Evolutionary conservation across 106 monocot species (phyloP).

Genomic region (Xerophyta viscosa): DNA sequence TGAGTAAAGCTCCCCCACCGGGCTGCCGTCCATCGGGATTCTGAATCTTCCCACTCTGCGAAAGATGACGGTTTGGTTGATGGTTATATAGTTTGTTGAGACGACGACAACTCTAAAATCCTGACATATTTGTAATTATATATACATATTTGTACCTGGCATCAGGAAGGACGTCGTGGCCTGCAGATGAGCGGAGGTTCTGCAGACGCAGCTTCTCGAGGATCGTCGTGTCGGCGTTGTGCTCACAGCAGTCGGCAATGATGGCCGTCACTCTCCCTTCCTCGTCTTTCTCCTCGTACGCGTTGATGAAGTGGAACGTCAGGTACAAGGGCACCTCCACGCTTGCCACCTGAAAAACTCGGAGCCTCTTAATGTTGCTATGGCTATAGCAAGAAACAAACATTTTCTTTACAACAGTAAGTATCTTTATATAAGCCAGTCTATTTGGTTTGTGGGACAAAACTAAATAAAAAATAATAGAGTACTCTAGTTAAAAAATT

Average conservation of each 20-base stretch:
- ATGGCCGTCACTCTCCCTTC: constrained; percentile 63
- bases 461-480: no score
- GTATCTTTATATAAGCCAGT: no score
- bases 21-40: constrained; percentile 77
- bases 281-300: constrained; percentile 76
- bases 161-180: constrained; percentile 64
- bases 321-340: constrained; percentile 86
- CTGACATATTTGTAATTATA: no score
- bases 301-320: constrained; percentile 98
- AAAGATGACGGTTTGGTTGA: no score
- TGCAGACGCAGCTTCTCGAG: constrained; percentile 73
- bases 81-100: no score
- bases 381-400: no score
- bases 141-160: no score
- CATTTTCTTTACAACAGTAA: no score
- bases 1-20: constrained; percentile 42
- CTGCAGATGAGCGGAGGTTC: constrained; percentile 47
- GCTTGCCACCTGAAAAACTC: constrained; percentile 73
- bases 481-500: no score
- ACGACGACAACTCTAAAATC: no score
- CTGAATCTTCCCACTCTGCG: constrained; percentile 89
- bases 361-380: no score
- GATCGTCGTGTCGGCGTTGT: constrained; percentile 61
- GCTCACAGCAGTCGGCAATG: constrained; percentile 94
- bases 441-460: no score